Base-by-base conservation (phyloP, 1,139 yeast genomes). In the Insectozyma bohioensis region DNA sequence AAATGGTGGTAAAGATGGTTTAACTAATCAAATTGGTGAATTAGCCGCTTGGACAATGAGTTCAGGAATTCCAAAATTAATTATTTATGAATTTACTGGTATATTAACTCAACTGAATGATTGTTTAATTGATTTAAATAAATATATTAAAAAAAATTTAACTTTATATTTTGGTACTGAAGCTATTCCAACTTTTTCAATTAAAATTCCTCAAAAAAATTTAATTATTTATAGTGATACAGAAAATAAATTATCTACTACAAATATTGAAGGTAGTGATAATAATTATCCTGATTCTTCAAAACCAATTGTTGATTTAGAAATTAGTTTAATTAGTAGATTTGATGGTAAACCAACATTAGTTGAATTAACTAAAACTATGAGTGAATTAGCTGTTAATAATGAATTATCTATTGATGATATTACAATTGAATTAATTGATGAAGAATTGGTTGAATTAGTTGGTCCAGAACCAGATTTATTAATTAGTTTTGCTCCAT, bases 391-490 rank as follows among this genome's bases (percentile, higher is more conserved):
- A 43, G 85, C 90, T 8, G 62, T 67, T 13, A 68, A 72, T 33
- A 70, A 77, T 28, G 87, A 83, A 47, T 60, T 92, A 38, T 58
- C 72, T n/a, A 57, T 79, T 7, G 63, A 72, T 17, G 95, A 88
- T 45, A 77, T 92, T 44, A 80, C 85, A 12, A 75, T 86, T 42
- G 80, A 78, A 24, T 68, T 85, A 35, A 76, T 92, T 30, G 88
- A 88, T 54, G 78, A 75, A 38, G 95, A 87, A 52, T 67, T 87
- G 44, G 66, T 72, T 21, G 86, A 80, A 46, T 66, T 87, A 35
- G 94, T 88, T 17, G 92, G 96, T 3, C 74, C 72, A 9, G 98
- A 94, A 55, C 98, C 98, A 0, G 98, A 94, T 54, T 67, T 92
- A 43, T 67, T 92, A 34, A 68, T 94, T 26, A 64, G 85, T 36